Conservation (phyloP, 495 filamentous ascomycete genomes). For the Hypoxylon lenormandii region DNA sequence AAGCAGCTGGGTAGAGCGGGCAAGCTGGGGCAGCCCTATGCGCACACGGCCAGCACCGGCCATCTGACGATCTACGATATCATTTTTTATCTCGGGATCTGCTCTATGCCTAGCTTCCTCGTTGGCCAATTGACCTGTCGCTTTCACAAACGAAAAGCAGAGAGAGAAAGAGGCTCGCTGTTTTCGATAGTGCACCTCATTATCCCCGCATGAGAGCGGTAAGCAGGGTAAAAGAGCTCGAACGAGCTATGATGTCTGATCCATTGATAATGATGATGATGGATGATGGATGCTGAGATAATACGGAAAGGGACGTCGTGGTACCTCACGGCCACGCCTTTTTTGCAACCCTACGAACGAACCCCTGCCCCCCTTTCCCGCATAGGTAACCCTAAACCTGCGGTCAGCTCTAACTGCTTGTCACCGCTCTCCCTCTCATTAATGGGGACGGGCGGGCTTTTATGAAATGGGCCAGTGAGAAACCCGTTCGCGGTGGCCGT, state of each 20-base stretch:
- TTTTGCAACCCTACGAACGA: constrained; percentile 7
- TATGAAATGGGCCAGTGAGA: constrained; percentile 26
- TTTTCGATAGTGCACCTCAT: constrained; percentile 4
- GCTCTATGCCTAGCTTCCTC: constrained; percentile 13
- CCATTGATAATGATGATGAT: constrained; percentile 32
- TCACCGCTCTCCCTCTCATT: constrained; percentile 39
- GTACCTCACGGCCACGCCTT: constrained; percentile 32
- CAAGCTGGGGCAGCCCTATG: constrained; percentile 32
- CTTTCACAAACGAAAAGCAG: constrained; percentile 2
- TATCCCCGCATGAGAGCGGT: too few relatives aligned
- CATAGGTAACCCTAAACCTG: constrained; percentile 42
- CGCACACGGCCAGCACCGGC: constrained; percentile 30
- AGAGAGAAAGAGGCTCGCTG: background rate
- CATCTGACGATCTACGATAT: constrained; percentile 8
- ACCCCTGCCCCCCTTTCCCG: constrained; percentile 25
- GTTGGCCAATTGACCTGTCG: constrained; percentile 27
- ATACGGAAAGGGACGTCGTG: constrained; percentile 1
- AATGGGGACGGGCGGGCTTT: constrained; percentile 18
- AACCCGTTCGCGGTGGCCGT: constrained; percentile 8
- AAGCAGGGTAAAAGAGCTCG: constrained; percentile 12
- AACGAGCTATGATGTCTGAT: constrained; percentile 7
- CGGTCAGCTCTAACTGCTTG: constrained; percentile 43
- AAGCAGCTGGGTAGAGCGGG: constrained; percentile 4
- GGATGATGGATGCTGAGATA: constrained; percentile 6
- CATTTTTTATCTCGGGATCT: constrained; percentile 14